Conservation (phyloP, 148 eudicot species). For the Selenicereus undatus region DNA sequence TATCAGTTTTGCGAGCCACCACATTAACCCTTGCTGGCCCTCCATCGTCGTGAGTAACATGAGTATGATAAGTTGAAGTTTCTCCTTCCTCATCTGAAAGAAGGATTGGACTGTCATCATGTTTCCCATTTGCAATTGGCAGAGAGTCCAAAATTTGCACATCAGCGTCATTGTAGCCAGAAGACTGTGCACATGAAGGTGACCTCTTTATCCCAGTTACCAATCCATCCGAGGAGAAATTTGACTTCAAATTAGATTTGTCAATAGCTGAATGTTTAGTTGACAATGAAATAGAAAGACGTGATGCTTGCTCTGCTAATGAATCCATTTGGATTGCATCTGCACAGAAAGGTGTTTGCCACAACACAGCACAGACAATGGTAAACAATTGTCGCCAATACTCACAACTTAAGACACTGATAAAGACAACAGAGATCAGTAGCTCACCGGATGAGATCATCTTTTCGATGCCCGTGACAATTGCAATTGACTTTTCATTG, state of each 20-base stretch:
- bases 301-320: slow-evolving; percentile 53
- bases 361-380: slow-evolving; percentile 20
- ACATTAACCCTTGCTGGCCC: slow-evolving; percentile 24
- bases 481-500: slow-evolving; percentile 35
- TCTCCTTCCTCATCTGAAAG: slow-evolving; percentile 78
- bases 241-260: slow-evolving; percentile 28
- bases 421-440: slow-evolving; percentile 11
- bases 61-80: slow-evolving; percentile 24
- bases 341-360: slow-evolving; percentile 34
- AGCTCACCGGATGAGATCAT: slow-evolving; percentile 61
- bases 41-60: slow-evolving; percentile 19
- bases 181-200: slow-evolving; percentile 24
- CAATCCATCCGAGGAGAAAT: slow-evolving; percentile 30
- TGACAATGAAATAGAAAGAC: slow-evolving; percentile 60
- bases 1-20: slow-evolving; percentile 23
- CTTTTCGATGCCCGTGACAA: slow-evolving; percentile 50
- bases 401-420: background rate
- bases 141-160: slow-evolving; percentile 36
- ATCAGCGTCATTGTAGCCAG: slow-evolving; percentile 31
- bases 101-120: slow-evolving; percentile 38
- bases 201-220: slow-evolving; percentile 26
- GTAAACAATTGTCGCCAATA: slow-evolving; percentile 7
- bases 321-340: slow-evolving; percentile 59
- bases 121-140: slow-evolving; percentile 21
- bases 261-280: slow-evolving; percentile 29